Evolutionary conservation across 2,329 filamentous ascomycete species (phyloP), one percentile per base, ranked within the genome.

Genomic region (Lasiodiplodia sp.): DNA sequence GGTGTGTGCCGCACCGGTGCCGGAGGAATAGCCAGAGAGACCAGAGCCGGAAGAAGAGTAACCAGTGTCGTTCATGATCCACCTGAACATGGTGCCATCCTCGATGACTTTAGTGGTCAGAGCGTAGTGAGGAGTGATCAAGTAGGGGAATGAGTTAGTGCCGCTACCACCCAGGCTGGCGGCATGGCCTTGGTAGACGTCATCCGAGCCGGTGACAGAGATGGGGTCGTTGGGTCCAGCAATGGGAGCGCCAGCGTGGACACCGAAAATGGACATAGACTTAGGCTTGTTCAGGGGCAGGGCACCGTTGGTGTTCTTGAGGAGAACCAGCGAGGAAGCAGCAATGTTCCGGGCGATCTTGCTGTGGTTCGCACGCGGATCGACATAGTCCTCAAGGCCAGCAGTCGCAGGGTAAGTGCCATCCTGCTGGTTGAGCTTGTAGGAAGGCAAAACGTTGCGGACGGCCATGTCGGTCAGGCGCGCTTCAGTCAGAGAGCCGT

Each of bases 231-330:
- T 82, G 16, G 80, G 77, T 18, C 89, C 88, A 28, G 82, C 81
- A 71, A 87, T 84, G 73, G 77, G 70, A 62, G 82, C 79, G 14
- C 77, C 78, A 38, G 83, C 83, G 71, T 83, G 82, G 66, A 84
- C 83, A 1, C 85, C 85, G 68, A 86, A 85, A 1, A 87, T 76
- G 2, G 79, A 81, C 57, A 86, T 81, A 38, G 80, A 82, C 57
- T 77, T 79, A 7, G 85, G 84, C 66, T 81, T 83, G 66, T 83
- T 83, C 8, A 92, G 76, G 0, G 87, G 87, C 1, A 89, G 79
- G 2, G 83, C 75, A 10, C 79, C 77, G 10, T 82, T 80, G 1
- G 72, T 74, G 67, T 89, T 88, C 76, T 86, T 86, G 18, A 86
- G 71, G 8, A 82, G 72, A 5, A 82, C 80, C 38, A 76, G 78